These are phyloP conservation scores for Gossypium anomalum DNA, from an alignment of 345 rosid genomes.

Conservation along the genomic window DNA sequence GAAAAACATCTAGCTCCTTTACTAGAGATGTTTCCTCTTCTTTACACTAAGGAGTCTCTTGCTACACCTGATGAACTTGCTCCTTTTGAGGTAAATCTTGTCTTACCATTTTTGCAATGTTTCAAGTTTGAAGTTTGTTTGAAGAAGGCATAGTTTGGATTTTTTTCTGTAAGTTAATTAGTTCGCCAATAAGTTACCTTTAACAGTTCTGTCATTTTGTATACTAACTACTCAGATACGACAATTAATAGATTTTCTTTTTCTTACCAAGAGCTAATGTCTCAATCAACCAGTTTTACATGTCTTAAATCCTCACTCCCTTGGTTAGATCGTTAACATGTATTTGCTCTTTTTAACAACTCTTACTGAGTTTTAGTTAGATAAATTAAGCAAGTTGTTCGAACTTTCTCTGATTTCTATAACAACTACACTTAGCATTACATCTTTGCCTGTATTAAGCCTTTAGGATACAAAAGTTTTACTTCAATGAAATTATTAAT, in stretches of 20 bases:
- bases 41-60: slow-evolving; percentile 81
- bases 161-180: background rate
- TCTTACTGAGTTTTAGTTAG: too few species aligned
- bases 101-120: background rate
- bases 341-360: too few species aligned
- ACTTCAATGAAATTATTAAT: background rate
- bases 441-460: too few species aligned
- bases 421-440: too few species aligned
- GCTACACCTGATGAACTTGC: slow-evolving; percentile 84
- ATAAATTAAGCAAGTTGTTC: too few species aligned
- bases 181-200: slow-evolving; percentile 7
- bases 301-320: too few species aligned
- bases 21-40: slow-evolving; percentile 76
- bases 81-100: slow-evolving; percentile 57
- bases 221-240: background rate
- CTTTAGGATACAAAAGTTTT: background rate
- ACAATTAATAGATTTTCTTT: too few species aligned
- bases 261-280: too few species aligned
- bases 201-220: background rate
- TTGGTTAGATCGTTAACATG: too few species aligned
- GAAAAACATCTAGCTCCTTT: slow-evolving; percentile 69
- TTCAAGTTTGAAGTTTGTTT: background rate
- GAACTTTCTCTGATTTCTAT: too few species aligned
- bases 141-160: background rate
- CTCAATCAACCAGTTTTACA: too few species aligned